Evolutionary conservation across 1,139 yeast genomes (phyloP), one percentile per base, ranked within the genome.

Genomic region (Blastobotrys petasosporus): DNA sequence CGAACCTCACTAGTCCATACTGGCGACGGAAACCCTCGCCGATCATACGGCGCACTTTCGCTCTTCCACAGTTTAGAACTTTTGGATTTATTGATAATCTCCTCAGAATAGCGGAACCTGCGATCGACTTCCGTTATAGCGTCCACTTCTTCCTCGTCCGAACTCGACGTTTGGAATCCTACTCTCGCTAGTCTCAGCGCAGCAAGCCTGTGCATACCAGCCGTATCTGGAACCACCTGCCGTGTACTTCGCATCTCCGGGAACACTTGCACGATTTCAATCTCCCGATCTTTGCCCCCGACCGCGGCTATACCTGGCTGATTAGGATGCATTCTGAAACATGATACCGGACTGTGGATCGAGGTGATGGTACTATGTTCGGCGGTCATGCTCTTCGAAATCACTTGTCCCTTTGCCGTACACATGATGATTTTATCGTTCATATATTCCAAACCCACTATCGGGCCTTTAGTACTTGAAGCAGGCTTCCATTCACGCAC

Each of bases 281-380:
- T 55, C 31, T 70, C 76, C 42, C 67, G 65, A 46, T 71, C 70
- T 52, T 70, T 72, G 4, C 79, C 78, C 2, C 76, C 76, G 41
- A 66, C 61, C 1, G 69, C 70, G 2, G 72, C 59, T 11, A 62
- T 50, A 9, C 62, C 61, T 6, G 55, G 51, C 36, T 62, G 60
- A 1, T 37, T 42, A 2, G 68, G 68, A 49, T 65, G 69, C 37
- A 61, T 48, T 32, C 66, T 61, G 32, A 73, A 59, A 33, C 67
- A 63, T 13, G 70, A 62, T 1, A 76, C 63, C 1, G 76, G 75
- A 12, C 59, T 64, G 15, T 64, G 64, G 16, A 74, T 59, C 5
- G 50, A 46, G 15, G 49, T 47, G 20, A 33, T 40, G 11, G 42
- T 46, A 33, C 38, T 32, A 12, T 51, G 48, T n/a, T 51, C 75